Base-by-base conservation (phyloP, 306 rosid species). In the Cucurbita pepo region DNA sequence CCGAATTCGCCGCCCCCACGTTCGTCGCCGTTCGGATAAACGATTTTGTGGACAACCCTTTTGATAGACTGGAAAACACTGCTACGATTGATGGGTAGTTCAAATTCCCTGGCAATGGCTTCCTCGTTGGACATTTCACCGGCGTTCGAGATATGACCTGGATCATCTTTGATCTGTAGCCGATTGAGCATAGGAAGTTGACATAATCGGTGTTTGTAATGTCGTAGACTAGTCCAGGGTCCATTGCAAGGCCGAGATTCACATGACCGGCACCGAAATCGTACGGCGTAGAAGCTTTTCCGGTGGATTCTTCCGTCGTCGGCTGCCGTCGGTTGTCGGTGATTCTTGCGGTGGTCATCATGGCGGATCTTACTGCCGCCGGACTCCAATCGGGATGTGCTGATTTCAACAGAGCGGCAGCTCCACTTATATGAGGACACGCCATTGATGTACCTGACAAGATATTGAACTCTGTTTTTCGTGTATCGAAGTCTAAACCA, bases 331-430 rank as follows among this genome's bases (percentile, higher is more conserved):
- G 76, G 52, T 92, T 92, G 48, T 90, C 88, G 0, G 69, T 50
- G 0, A 79, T n/a, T 21, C 75, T 76, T 0, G 96, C 93, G 0
- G 98, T 87, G 1, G 98, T 92, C 98, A 92, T 92, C 87, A 92
- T 81, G 6, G 98, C 96, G 18, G 98, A 92, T 58, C 96, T 80
- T 16, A 92, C 63, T 14, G 89, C 91, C 7, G 96, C 93, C 1
- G 98, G 98, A 75, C 88, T 85, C 98, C 98, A 92, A 79, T 88
- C 90, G 0, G 87, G 98, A 52, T 92, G 96, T 0, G 98, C 95
- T 1, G 98, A 90, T 77, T 92, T 92, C 5, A 92, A 76, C 81
- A 90, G 59, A 14, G 96, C 96, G 2, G 96, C 96, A 0, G 96
- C 96, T 6, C 98, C 98, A 9, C 91, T 87, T 0, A 92, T 93